These are phyloP conservation scores for Amanita rimosa DNA, from an alignment of 768 basidiomycete genomes.

Conservation along the genomic window DNA sequence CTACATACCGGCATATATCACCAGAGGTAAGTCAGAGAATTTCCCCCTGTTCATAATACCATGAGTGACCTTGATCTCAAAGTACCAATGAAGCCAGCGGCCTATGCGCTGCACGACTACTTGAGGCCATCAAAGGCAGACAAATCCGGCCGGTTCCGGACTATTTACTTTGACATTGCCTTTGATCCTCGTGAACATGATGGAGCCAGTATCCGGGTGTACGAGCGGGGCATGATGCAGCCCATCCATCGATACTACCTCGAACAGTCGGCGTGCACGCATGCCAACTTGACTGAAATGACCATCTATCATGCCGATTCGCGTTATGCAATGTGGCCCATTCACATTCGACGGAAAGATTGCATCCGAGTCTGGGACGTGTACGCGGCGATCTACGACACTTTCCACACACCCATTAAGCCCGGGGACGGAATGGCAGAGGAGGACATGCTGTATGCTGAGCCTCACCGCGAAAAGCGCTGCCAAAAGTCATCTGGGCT, in stretches of 20 bases:
- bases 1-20: conserved; percentile 20
- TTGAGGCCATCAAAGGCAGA: conserved; percentile 18
- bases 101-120: conserved; percentile 38
- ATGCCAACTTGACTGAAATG: conserved; percentile 36
- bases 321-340: conserved; percentile 23
- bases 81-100: conserved; percentile 28
- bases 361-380: conserved; percentile 48
- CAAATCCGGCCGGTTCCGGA: conserved; percentile 20
- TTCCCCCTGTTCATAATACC: neutral
- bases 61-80: neutral
- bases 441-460: conserved; percentile 22
- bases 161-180: conserved; percentile 35
- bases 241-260: conserved; percentile 8
- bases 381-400: conserved; percentile 43
- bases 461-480: conserved; percentile 18
- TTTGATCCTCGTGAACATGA: conserved; percentile 26
- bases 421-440: conserved; percentile 11
- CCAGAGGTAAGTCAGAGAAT: conserved; percentile 12
- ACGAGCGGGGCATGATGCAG: conserved; percentile 15
- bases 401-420: conserved; percentile 24
- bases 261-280: conserved; percentile 29
- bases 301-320: conserved; percentile 27
- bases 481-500: conserved; percentile 1
- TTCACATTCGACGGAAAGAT: conserved; percentile 28
- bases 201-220: conserved; percentile 13